These are phyloP conservation scores for Flaveria linearis DNA, from an alignment of 129 eudicot species.

Conservation along the genomic window DNA sequence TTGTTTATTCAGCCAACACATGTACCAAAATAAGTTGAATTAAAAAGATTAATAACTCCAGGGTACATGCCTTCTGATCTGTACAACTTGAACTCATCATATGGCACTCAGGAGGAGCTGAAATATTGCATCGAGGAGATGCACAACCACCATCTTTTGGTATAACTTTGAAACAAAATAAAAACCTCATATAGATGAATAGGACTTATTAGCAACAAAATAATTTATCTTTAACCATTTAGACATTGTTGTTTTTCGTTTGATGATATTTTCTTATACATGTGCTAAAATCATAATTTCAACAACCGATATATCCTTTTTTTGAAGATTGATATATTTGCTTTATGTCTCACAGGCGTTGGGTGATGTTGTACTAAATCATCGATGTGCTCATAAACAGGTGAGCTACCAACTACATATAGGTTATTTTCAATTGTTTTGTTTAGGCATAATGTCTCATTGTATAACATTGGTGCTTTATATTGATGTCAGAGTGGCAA, in stretches of 20 bases:
- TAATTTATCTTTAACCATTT: background rate
- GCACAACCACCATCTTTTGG: slow-evolving; percentile 64
- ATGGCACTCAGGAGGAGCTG: slow-evolving; percentile 63
- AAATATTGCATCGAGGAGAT: slow-evolving; percentile 63
- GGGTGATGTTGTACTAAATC: slow-evolving; percentile 74
- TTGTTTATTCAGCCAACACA: background rate
- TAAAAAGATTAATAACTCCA: slow-evolving; percentile 32
- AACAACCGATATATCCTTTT: background rate
- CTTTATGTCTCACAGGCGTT: slow-evolving; percentile 45
- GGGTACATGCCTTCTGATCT: slow-evolving; percentile 81
- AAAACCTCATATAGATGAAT: background rate
- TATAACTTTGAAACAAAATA: slow-evolving; percentile 24
- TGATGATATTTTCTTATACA: background rate
- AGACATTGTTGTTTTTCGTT: background rate
- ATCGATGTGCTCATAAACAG: slow-evolving; percentile 73
- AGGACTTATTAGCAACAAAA: background rate
- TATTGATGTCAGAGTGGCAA: slow-evolving; percentile 41
- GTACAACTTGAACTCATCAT: slow-evolving; percentile 66
- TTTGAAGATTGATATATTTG: slow-evolving; percentile 17
- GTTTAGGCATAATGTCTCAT: background rate
- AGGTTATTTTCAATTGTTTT: slow-evolving; percentile 14
- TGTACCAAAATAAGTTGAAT: background rate
- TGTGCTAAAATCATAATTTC: background rate
- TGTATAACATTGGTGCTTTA: slow-evolving; percentile 17
- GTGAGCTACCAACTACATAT: slow-evolving; percentile 29